Percentiles rank a stretch among this genome's conserved stretches.
These are phyloP conservation scores for Limonium bicolor DNA, from an alignment of 148 eudicot genomes.

Conservation along the genomic window DNA sequence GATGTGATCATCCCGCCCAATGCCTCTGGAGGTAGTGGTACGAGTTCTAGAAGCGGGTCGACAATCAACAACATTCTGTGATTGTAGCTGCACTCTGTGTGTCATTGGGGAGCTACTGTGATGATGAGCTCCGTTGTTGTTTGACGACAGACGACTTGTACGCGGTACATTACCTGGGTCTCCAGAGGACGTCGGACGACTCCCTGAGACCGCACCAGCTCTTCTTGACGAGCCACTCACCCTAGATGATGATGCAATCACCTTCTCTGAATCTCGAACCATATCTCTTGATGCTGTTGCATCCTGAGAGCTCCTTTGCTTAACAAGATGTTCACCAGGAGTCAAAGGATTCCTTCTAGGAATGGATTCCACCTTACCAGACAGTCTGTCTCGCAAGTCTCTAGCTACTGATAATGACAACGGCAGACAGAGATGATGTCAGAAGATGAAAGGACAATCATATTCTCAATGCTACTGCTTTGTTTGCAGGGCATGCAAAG, in stretches of 20 bases:
- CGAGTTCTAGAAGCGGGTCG: constrained; percentile 39
- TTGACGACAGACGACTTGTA: constrained; percentile 22
- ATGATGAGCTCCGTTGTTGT: constrained; percentile 27
- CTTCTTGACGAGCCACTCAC: constrained; percentile 46
- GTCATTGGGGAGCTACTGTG: constrained; percentile 26
- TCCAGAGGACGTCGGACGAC: constrained; percentile 33
- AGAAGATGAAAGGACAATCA: neutral
- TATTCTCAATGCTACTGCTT: neutral
- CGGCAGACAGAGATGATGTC: constrained; percentile 1
- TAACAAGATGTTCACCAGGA: constrained; percentile 39
- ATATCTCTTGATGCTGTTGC: constrained; percentile 54
- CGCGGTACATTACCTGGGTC: constrained; percentile 25
- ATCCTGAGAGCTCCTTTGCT: constrained; percentile 44
- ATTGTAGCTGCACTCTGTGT: constrained; percentile 32
- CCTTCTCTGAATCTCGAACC: constrained; percentile 40
- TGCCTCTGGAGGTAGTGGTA: constrained; percentile 29
- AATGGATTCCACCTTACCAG: constrained; percentile 76
- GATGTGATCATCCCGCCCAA: constrained; percentile 58
- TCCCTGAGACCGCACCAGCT: constrained; percentile 32
- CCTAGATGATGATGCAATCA: constrained; percentile 35
- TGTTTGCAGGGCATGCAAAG: neutral
- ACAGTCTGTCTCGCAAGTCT: constrained; percentile 60
- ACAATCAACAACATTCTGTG: constrained; percentile 27
- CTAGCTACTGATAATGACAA: constrained; percentile 34
- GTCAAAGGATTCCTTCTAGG: constrained; percentile 50